Conservation (phyloP, 495 filamentous ascomycete species). For the Pseudomonodictys pantanalensis region DNA sequence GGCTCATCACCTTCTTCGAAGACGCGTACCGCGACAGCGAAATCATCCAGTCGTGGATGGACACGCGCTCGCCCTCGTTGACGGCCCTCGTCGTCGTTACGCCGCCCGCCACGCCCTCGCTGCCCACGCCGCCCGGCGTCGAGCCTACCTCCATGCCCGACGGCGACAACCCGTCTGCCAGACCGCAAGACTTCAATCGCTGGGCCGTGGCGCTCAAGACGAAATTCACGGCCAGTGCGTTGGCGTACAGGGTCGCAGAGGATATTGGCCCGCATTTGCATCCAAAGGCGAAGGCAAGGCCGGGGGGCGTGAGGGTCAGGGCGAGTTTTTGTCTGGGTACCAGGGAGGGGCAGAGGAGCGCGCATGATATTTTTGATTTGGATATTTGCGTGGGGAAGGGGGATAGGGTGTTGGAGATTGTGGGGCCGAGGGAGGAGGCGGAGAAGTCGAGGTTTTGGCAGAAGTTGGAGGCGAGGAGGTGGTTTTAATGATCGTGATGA, state of each 20-base stretch:
- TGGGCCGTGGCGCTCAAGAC: constrained; percentile 35
- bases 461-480: constrained; percentile 29
- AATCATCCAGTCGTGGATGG: constrained; percentile 38
- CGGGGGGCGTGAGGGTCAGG: constrained; percentile 37
- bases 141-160: constrained; percentile 18
- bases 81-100: constrained; percentile 32
- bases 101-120: constrained; percentile 7
- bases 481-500: too few relatives aligned
- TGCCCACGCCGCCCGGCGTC: constrained; percentile 8
- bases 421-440: constrained; percentile 39
- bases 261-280: constrained; percentile 35
- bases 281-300: constrained; percentile 31
- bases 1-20: constrained; percentile 35
- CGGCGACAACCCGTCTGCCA: neutral
- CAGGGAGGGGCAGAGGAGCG: neutral
- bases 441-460: constrained; percentile 33
- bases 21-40: constrained; percentile 28
- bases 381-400: constrained; percentile 35
- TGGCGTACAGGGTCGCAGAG: constrained; percentile 32
- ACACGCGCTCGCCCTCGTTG: constrained; percentile 30
- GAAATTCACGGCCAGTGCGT: constrained; percentile 28
- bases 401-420: constrained; percentile 34
- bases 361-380: constrained; percentile 38
- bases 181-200: constrained; percentile 25
- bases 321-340: constrained; percentile 39